Percentiles rank a stretch among this genome's conserved stretches.
Evolutionary conservation across 352 stramenopile genomes (phyloP).

Genomic region (Ophiocytium majus): DNA sequence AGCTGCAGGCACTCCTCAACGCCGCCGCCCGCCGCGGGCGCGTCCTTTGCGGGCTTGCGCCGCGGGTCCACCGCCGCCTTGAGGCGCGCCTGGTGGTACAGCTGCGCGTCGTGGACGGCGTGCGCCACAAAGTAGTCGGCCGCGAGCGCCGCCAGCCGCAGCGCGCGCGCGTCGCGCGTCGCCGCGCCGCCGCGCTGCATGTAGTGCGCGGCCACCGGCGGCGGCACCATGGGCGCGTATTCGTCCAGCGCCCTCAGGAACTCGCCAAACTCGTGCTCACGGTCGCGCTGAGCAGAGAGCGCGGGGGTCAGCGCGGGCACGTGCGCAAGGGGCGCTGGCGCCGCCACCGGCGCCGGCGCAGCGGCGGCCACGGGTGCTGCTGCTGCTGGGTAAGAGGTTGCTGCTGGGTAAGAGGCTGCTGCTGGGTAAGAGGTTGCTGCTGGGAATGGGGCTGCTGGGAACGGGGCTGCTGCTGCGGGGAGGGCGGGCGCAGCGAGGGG

Average conservation of each 20-base stretch:
- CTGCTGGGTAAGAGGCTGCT: background rate
- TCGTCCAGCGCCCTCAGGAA: conserved; percentile 20
- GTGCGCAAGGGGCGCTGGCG: too few relatives aligned
- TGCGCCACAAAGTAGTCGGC: conserved; percentile 12
- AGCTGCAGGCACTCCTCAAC: conserved; percentile 12
- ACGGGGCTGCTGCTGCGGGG: background rate
- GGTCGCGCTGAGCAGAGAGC: background rate
- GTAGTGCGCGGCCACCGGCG: background rate
- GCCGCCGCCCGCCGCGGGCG: background rate
- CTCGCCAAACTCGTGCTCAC: background rate
- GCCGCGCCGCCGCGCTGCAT: background rate
- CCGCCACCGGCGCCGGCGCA: too few relatives aligned
- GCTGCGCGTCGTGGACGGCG: background rate
- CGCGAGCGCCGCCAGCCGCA: background rate
- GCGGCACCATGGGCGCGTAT: conserved; percentile 16
- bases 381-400: background rate
- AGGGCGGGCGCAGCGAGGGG: background rate
- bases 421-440: background rate
- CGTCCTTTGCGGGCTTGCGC: background rate
- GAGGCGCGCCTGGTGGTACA: background rate
- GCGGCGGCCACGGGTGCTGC: too few relatives aligned
- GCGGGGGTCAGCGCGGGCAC: background rate
- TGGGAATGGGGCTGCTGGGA: background rate
- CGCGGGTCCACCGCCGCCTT: background rate
- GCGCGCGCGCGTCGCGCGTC: background rate